phyloP scores from a whole-genome alignment of 1,139 yeast species.

The Saccharomycopsis phalli region DNA sequence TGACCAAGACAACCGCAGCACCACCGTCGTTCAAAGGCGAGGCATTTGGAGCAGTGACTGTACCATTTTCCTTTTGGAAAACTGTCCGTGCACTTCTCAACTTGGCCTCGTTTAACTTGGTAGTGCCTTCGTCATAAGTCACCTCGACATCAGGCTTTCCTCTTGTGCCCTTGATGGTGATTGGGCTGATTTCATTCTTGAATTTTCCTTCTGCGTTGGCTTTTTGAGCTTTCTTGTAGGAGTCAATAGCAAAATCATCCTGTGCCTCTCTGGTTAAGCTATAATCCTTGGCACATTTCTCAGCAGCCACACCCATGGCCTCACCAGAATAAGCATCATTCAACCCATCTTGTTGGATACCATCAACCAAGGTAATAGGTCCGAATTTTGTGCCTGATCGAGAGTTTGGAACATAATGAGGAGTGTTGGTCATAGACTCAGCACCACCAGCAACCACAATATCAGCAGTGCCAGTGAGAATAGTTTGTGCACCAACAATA shows the following conservation, averaged over 20 bases:
- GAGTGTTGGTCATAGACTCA: conserved; percentile 94
- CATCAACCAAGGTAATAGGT: conserved; percentile 69
- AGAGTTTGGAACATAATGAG: conserved; percentile 82
- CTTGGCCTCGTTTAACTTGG: conserved; percentile 66
- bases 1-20: conserved; percentile 83
- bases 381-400: conserved; percentile 90
- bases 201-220: conserved; percentile 80
- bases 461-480: conserved; percentile 82
- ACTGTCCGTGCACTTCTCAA: conserved; percentile 82
- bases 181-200: conserved; percentile 69
- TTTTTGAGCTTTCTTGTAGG: conserved; percentile 69
- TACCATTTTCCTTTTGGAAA: conserved; percentile 83
- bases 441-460: conserved; percentile 96
- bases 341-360: conserved; percentile 84
- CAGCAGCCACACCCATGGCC: conserved; percentile 96
- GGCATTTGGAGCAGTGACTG: conserved; percentile 95
- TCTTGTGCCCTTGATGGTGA: conserved; percentile 80
- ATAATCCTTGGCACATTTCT: conserved; percentile 81
- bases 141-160: conserved; percentile 83
- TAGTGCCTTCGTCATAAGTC: conserved; percentile 60
- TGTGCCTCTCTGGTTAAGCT: conserved; percentile 58
- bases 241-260: conserved; percentile 59
- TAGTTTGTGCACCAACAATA: conserved; percentile 84
- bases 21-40: conserved; percentile 96
- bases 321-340: conserved; percentile 77